Evolutionary conservation across 2,329 filamentous ascomycete species (phyloP), one percentile per base, ranked within the genome.

Genomic region (Rhinocladiella similis): DNA sequence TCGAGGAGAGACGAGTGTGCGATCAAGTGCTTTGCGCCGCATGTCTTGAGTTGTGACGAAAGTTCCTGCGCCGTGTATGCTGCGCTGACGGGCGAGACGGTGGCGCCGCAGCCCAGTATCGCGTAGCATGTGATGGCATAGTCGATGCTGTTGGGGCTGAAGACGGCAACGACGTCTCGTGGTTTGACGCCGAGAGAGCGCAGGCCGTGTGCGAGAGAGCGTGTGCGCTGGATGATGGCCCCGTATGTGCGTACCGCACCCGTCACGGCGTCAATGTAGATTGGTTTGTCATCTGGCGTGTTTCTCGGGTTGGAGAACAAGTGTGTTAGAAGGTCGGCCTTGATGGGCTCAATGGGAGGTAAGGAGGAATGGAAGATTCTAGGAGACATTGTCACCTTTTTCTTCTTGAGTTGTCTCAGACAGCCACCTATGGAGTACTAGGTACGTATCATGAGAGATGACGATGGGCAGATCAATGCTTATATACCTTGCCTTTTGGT

Each of bases 61-160:
- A 97, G 80, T 73, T 97, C 93, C 9, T 90, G 84, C 7, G 83
- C 82, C 0, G 89, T 95, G 73, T 96, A 96, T 3, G 85, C 84
- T 18, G 91, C 91, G 68, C 96, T 97, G 3, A 90, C 91, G 0
- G 92, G 91, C 14, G 88, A 91, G 7, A 90, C 75, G 45, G 90
- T 78, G 29, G 90, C 91, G 46, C 91, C 92, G 1, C 90, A 89
- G 87, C 90, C 96, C 64, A 88, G 83, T 12, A 84, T 81, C 19
- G 91, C 92, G 79, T 90, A 91, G 72, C 84, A 90, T 45, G 91
- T 73, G 2, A 87, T 79, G 1, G 90, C 87, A 1, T 87, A 91
- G 71, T 97, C 92, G 68, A 97, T 88, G 71, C 82, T 86, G 71
- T 97, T 97, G 18, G 91, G 89, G 52, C 79, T 80, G 70, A 86